phyloP scores from a whole-genome alignment of 495 filamentous ascomycete species.

The Penicillium paxilli region DNA sequence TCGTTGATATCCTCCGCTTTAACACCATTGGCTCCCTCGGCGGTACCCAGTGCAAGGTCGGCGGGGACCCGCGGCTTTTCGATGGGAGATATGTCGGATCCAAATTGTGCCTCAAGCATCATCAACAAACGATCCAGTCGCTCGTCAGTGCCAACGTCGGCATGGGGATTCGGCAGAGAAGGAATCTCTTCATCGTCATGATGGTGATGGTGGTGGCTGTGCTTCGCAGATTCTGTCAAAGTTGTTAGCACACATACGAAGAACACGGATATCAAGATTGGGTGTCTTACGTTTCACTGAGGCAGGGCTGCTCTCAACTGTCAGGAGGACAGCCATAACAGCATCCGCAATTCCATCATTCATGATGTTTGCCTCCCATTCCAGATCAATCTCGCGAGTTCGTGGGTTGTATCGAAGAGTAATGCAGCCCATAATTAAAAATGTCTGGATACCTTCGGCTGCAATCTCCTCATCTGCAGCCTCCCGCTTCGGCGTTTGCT shows the following conservation, averaged over 20 bases:
- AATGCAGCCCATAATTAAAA: conserved; percentile 89
- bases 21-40: conserved; percentile 24
- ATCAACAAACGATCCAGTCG: conserved; percentile 82
- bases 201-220: conserved; percentile 60
- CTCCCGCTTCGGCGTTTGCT: conserved; percentile 41
- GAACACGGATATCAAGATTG: conserved; percentile 3
- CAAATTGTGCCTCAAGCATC: conserved; percentile 97
- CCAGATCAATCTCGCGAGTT: conserved; percentile 79
- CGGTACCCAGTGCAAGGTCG: conserved; percentile 39
- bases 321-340: conserved; percentile 85
- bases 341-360: conserved; percentile 98
- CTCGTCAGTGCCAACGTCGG: conserved; percentile 66
- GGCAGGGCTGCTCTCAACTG: conserved; percentile 87
- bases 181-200: conserved; percentile 38
- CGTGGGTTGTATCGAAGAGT: conserved; percentile 63
- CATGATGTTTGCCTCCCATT: conserved; percentile 97
- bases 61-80: conserved; percentile 58
- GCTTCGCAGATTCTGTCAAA: conserved; percentile 54
- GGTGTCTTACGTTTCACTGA: conserved; percentile 86
- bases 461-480: conserved; percentile 53
- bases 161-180: conserved; percentile 63
- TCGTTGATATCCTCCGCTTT: conserved; percentile 36
- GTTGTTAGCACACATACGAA: neutral
- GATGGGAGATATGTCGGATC: conserved; percentile 72
- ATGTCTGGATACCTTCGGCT: conserved; percentile 48